Evolutionary conservation across 192 early-diverging fungal species (phyloP).

Genomic region (Diversispora eburnea): DNA sequence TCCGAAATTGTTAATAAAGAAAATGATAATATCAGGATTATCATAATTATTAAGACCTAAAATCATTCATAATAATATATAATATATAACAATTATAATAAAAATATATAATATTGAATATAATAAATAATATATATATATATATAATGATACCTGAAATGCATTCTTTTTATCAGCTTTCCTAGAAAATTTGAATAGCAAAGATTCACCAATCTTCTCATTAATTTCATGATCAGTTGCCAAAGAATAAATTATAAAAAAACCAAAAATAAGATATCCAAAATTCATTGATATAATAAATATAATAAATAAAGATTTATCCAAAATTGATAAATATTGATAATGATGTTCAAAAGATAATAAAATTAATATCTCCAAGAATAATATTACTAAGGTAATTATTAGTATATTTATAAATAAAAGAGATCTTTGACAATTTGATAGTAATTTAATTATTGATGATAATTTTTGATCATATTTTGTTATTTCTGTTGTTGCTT

Average conservation of each 20-base stretch:
- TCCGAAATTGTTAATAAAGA: background rate
- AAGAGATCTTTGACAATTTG: background rate
- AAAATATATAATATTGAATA: background rate
- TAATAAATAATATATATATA: background rate
- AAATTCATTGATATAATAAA: conserved; percentile 7
- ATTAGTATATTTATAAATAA: background rate
- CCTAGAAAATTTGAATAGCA: background rate
- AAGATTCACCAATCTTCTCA: conserved; percentile 19
- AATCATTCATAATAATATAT: background rate
- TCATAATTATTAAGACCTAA: background rate
- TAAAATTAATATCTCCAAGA: background rate
- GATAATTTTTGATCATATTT: background rate
- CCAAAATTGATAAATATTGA: background rate
- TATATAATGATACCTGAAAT: background rate
- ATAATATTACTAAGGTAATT: background rate
- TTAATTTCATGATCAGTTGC: conserved; percentile 1
- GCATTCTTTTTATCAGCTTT: conserved; percentile 8
- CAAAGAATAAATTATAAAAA: background rate
- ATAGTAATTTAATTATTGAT: background rate
- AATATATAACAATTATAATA: background rate
- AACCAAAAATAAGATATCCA: background rate
- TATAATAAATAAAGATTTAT: background rate
- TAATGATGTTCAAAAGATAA: background rate
- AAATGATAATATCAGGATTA: conserved; percentile 5
- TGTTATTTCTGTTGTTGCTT: conserved; percentile 8